Evolutionary conservation across 2,329 filamentous ascomycete genomes (phyloP).

Genomic region (Trichoderma brevicompactum): DNA sequence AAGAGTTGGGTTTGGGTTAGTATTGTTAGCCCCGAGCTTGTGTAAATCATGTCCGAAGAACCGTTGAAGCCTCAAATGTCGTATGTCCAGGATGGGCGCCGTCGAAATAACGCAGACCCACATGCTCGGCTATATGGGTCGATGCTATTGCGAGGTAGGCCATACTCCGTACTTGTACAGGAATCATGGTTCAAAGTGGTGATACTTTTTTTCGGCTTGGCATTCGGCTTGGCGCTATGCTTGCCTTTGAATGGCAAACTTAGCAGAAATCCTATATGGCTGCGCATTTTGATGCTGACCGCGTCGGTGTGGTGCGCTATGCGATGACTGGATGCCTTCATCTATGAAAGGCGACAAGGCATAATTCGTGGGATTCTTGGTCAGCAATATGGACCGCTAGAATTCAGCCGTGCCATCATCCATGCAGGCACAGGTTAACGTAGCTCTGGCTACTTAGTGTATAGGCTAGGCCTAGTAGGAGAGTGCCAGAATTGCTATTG

Average conservation of each 20-base stretch:
- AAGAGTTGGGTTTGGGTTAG: neutral
- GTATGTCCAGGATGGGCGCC: neutral
- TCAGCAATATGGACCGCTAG: slow-evolving; percentile 12
- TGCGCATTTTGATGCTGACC: neutral
- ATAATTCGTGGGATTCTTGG: neutral
- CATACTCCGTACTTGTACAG: no score
- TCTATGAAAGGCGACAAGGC: neutral
- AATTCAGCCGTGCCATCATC: neutral
- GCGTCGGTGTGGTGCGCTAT: neutral
- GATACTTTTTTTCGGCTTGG: neutral
- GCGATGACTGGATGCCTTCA: neutral
- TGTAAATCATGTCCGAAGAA: neutral
- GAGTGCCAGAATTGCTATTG: no score
- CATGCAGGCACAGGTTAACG: neutral
- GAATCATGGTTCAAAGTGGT: no score
- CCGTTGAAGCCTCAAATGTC: neutral
- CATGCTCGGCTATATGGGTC: neutral
- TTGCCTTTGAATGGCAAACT: neutral
- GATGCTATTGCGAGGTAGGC: neutral
- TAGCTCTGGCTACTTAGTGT: neutral
- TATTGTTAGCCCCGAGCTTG: neutral
- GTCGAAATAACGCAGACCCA: neutral
- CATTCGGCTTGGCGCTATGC: neutral
- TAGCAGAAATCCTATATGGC: neutral
- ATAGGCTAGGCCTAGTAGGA: neutral